phyloP scores from a whole-genome alignment of 495 filamentous ascomycete genomes.

The Lepraria neglecta region DNA sequence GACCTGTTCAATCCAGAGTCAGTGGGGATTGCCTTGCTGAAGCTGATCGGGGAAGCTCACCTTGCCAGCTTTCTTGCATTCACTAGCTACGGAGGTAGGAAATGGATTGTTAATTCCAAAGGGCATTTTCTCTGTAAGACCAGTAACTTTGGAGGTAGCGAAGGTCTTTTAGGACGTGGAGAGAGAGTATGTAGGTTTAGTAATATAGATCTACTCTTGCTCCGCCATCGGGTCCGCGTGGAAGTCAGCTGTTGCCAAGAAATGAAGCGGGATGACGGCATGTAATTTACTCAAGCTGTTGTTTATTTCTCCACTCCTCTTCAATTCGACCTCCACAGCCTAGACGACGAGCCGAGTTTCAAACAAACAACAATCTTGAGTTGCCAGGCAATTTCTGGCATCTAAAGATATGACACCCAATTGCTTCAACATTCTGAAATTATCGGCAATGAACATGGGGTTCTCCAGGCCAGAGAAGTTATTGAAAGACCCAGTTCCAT shows the following conservation, averaged over 20 bases:
- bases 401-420: no score
- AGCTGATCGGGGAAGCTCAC: conserved; percentile 5
- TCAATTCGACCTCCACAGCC: no score
- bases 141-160: neutral
- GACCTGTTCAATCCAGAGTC: conserved; percentile 41
- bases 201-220: neutral
- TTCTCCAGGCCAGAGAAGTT: no score
- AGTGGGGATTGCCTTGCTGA: neutral
- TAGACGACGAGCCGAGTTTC: no score
- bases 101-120: conserved; percentile 65
- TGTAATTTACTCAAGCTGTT: no score
- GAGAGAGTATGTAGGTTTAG: neutral
- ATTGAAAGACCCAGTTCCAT: no score
- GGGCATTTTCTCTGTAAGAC: conserved; percentile 38
- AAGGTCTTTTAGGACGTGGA: neutral
- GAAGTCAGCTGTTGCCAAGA: conserved; percentile 16
- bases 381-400: no score
- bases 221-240: conserved; percentile 14
- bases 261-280: conserved; percentile 6
- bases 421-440: no score
- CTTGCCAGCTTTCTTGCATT: conserved; percentile 87
- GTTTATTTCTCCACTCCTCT: no score
- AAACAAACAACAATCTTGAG: no score
- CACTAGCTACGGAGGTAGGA: conserved; percentile 62
- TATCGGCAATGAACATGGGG: no score